phyloP scores from a whole-genome alignment of 1,284 basidiomycete genomes.

The Vanrija humicola region DNA sequence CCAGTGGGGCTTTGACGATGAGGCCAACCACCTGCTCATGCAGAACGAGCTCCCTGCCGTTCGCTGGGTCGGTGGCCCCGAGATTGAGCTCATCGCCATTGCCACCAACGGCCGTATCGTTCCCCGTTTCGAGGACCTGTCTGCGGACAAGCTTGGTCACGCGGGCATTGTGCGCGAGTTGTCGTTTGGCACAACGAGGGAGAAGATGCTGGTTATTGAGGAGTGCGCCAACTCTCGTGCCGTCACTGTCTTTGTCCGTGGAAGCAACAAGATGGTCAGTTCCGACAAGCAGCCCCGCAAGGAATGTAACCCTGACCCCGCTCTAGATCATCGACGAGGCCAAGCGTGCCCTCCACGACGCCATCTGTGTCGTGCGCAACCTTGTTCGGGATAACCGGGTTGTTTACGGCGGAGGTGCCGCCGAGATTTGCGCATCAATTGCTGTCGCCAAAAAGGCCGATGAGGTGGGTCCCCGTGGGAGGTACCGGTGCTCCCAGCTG shows the following conservation, averaged over 20 bases:
- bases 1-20: constrained; percentile 99
- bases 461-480: constrained; percentile 56
- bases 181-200: constrained; percentile 92
- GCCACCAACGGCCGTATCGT: constrained; percentile 98
- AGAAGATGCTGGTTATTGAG: constrained; percentile 97
- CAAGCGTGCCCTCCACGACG: constrained; percentile 94
- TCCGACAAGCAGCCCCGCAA: neutral
- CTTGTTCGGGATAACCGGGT: constrained; percentile 92
- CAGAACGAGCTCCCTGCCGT: constrained; percentile 98
- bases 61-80: constrained; percentile 97
- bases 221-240: constrained; percentile 96
- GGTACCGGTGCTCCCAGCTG: constrained; percentile 32
- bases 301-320: neutral
- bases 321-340: constrained; percentile 94
- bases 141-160: constrained; percentile 82
- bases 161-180: constrained; percentile 92
- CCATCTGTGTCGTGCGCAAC: constrained; percentile 95
- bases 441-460: constrained; percentile 93
- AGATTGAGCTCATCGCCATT: constrained; percentile 98
- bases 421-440: constrained; percentile 91
- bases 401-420: constrained; percentile 96
- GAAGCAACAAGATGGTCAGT: constrained; percentile 95
- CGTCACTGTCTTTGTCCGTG: constrained; percentile 94
- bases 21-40: constrained; percentile 96
- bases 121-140: constrained; percentile 93